A percentile compares a stretch with the other conserved stretches of the same genome.
Conservation (phyloP, 441 rosid species). For the Pelargonium exstipulatum region DNA sequence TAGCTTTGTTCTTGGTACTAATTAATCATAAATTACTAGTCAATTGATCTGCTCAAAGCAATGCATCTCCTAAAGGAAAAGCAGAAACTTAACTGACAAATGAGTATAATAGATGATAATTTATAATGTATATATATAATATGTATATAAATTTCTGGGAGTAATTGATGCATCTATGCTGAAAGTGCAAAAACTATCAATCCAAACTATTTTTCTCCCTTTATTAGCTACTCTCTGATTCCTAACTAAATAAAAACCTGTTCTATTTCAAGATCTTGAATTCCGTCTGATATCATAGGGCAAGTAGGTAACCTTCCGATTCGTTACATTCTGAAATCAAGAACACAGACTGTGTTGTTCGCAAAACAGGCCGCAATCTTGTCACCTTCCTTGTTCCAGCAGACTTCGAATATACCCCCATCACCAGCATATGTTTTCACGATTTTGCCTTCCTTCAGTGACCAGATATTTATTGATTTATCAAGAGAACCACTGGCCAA, state of each 20-base stretch:
- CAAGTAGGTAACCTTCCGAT: conserved; percentile 6
- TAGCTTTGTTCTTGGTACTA: no score
- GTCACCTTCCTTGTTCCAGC: conserved; percentile 97
- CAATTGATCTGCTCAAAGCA: no score
- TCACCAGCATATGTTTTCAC: conserved; percentile 79
- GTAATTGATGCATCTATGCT: no score
- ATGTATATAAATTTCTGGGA: no score
- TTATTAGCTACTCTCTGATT: not conserved
- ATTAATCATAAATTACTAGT: no score
- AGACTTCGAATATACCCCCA: conserved; percentile 95
- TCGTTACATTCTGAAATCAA: conserved; percentile 83
- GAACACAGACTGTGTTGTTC: conserved; percentile 72
- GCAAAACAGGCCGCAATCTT: conserved; percentile 93
- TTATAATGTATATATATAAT: no score
- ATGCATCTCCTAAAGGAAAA: no score
- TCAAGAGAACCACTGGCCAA: conserved; percentile 93
- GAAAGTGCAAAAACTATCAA: conserved; percentile 15
- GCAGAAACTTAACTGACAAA: no score
- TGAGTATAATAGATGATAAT: no score
- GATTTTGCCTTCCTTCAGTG: conserved; percentile 79
- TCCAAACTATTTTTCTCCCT: conserved; percentile 8
- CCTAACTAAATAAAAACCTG: conserved; percentile 8
- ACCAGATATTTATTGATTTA: conserved; percentile 86
- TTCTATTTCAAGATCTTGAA: conserved; percentile 8
- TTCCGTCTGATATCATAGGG: not conserved